phyloP scores from a whole-genome alignment of 495 filamentous ascomycete genomes.

The Tuber calosporum region DNA sequence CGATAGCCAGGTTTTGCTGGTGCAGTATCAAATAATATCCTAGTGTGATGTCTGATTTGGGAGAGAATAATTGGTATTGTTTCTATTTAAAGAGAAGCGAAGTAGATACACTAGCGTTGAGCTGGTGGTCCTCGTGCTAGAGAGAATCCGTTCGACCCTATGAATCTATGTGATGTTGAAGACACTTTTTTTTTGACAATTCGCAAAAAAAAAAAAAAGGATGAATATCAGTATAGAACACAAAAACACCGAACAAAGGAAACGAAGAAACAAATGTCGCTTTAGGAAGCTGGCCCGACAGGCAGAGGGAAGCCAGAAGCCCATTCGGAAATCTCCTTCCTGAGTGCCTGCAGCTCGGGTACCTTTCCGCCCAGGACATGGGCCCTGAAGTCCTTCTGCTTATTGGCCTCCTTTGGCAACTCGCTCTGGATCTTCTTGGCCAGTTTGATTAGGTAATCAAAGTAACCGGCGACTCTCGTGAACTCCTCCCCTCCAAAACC shows the following conservation, averaged over 20 bases:
- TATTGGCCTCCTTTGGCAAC: constrained; percentile 94
- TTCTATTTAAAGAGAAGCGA: not conserved
- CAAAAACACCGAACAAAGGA: constrained; percentile 9
- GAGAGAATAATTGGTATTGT: not conserved
- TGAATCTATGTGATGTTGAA: not conserved
- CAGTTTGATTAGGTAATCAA: constrained; percentile 72
- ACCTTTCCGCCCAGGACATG: constrained; percentile 74
- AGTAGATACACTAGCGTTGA: constrained; percentile 29
- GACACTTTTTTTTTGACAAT: constrained; percentile 34
- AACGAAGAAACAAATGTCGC: constrained; percentile 21
- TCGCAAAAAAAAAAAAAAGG: constrained; percentile 16
- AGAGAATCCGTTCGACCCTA: not conserved
- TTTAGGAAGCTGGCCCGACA: constrained; percentile 47
- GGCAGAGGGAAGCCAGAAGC: constrained; percentile 87
- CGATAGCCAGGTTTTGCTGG: too few species aligned
- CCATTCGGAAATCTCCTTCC: constrained; percentile 85
- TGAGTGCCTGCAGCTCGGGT: constrained; percentile 68
- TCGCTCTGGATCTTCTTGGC: constrained; percentile 74
- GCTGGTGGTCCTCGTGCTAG: constrained; percentile 10
- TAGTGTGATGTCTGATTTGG: constrained; percentile 8
- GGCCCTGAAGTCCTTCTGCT: constrained; percentile 97
- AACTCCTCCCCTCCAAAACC: constrained; percentile 93
- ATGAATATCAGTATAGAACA: constrained; percentile 12
- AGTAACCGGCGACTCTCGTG: constrained; percentile 80
- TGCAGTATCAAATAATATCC: too few species aligned